These are phyloP conservation scores for Neonectria sp. DNA, from an alignment of 2,329 filamentous ascomycete genomes.

Conservation along the genomic window DNA sequence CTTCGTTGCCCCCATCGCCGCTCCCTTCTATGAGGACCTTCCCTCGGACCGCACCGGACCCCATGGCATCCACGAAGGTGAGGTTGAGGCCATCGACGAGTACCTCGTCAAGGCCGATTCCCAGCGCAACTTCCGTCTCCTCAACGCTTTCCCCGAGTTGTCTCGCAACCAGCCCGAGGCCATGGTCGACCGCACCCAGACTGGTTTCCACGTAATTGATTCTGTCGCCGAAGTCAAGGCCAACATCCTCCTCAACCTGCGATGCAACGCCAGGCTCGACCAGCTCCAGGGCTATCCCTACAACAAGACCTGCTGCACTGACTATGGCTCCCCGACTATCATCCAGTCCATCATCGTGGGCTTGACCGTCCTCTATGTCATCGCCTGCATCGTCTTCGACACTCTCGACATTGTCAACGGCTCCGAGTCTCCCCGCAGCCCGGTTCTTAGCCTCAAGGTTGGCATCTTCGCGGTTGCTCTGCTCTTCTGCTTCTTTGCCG, in stretches of 20 bases:
- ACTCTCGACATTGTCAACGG: conserved; percentile 33
- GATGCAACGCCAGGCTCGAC: conserved; percentile 63
- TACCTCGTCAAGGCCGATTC: conserved; percentile 30
- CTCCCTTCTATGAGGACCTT: conserved; percentile 42
- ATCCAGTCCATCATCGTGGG: conserved; percentile 44
- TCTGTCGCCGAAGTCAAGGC: conserved; percentile 51
- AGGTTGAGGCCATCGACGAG: conserved; percentile 44
- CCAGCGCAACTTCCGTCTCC: conserved; percentile 37
- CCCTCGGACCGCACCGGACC: conserved; percentile 33
- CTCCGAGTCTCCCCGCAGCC: conserved; percentile 23
- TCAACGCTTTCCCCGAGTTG: conserved; percentile 40
- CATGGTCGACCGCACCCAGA: conserved; percentile 41
- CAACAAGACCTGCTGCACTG: conserved; percentile 67
- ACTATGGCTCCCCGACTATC: conserved; percentile 54
- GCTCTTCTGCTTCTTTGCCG: conserved; percentile 48
- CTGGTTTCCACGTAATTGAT: conserved; percentile 52
- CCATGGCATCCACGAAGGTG: conserved; percentile 41
- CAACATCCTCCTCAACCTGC: conserved; percentile 65
- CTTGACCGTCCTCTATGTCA: conserved; percentile 35
- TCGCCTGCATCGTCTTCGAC: conserved; percentile 40
- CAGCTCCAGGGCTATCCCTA: conserved; percentile 57
- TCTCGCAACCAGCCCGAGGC: conserved; percentile 38
- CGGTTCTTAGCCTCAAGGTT: conserved; percentile 42
- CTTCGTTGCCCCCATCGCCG: conserved; percentile 48
- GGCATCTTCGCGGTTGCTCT: conserved; percentile 47